phyloP scores from a whole-genome alignment of 106 monocot species.

The Chionographis japonica region DNA sequence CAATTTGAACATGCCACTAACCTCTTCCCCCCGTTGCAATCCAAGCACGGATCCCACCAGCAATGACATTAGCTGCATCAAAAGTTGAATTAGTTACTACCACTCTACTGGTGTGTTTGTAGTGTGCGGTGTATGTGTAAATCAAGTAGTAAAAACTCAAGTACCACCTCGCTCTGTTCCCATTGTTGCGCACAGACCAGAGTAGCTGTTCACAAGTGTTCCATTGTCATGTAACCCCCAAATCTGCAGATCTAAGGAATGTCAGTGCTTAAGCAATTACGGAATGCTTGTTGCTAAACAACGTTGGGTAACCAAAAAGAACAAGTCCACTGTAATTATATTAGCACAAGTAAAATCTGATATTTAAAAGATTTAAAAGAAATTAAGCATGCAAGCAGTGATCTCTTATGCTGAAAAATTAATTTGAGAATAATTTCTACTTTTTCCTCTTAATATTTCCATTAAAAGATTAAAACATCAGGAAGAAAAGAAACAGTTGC shows the following conservation, averaged over 20 bases:
- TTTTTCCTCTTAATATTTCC: too few relatives aligned
- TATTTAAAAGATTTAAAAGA: too few relatives aligned
- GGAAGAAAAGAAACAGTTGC: too few relatives aligned
- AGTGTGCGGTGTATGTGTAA: not conserved
- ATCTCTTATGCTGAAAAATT: too few relatives aligned
- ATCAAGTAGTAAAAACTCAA: not conserved
- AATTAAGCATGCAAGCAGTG: too few relatives aligned
- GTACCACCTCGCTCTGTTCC: conserved; percentile 24
- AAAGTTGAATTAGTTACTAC: conserved; percentile 4
- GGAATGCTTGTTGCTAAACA: too few relatives aligned
- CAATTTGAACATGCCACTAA: conserved; percentile 8
- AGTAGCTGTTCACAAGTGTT: conserved; percentile 58
- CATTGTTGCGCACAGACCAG: conserved; percentile 48
- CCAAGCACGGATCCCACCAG: conserved; percentile 56
- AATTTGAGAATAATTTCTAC: too few relatives aligned
- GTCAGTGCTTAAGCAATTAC: not conserved
- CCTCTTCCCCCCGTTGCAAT: conserved; percentile 81
- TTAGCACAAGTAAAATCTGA: too few relatives aligned
- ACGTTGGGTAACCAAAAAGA: too few relatives aligned
- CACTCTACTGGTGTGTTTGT: not conserved
- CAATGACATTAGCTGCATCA: conserved; percentile 35
- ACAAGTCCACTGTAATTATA: too few relatives aligned
- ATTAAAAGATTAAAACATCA: too few relatives aligned
- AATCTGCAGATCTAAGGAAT: conserved; percentile 33
- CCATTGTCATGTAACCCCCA: conserved; percentile 67